Conservation (phyloP, 108 stramenopile species). For the Cyclotella distinguenda region DNA sequence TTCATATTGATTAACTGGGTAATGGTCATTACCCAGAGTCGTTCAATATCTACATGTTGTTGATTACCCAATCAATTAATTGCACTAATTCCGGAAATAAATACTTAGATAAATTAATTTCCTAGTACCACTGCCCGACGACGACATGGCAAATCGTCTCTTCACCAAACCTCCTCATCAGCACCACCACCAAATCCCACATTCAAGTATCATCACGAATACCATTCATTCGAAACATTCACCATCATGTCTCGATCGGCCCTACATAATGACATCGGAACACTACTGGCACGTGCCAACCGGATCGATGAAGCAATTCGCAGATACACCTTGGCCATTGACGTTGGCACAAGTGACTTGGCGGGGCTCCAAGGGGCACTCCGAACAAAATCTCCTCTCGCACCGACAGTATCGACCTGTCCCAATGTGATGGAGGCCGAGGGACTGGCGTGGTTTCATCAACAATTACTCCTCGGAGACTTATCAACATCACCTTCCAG, state of each 20-base stretch:
- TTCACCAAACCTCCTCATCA: background rate
- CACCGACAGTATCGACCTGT: background rate
- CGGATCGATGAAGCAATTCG: conserved; percentile 28
- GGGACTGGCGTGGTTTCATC: conserved; percentile 39
- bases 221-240: conserved; percentile 5
- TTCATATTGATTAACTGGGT: too few species aligned
- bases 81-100: too few species aligned
- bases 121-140: background rate
- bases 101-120: too few species aligned
- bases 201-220: background rate
- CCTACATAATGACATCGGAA: conserved; percentile 38
- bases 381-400: background rate
- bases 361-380: background rate
- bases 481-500: background rate
- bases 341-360: conserved; percentile 7
- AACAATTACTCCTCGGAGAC: conserved; percentile 28
- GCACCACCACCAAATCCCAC: background rate
- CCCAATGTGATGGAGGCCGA: conserved; percentile 23
- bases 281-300: conserved; percentile 25
- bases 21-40: too few species aligned
- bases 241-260: conserved; percentile 26
- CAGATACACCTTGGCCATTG: conserved; percentile 22
- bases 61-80: too few species aligned
- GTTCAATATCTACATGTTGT: too few species aligned
- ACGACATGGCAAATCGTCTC: too few species aligned